Evolutionary conservation across 768 basidiomycete species (phyloP), one percentile per base, ranked within the genome.

Genomic region (Tulasnella sp.): DNA sequence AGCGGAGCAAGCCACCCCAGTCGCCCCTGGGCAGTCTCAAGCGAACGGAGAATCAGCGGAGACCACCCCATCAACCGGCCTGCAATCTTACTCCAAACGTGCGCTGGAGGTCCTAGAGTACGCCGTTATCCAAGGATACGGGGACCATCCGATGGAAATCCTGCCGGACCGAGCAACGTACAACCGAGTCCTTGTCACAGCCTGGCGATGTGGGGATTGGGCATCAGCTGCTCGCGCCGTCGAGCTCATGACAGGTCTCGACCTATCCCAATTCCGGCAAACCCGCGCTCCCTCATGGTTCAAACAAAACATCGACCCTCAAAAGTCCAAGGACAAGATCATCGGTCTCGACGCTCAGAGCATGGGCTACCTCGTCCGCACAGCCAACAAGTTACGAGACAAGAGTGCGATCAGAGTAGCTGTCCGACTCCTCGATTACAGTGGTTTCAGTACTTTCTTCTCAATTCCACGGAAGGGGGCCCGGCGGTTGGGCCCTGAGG

Each of bases 131-230:
- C 26, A 85, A 85, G 29, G 79, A 26, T 77, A 84, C n/a, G 85
- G 85, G 79, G 86, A 87, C 37, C 48, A 73, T 44, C 77, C 78
- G 4, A 85, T 85, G 40, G 85, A 85, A 79, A 85, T 91, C 74
- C 82, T 86, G 42, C 88, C 89, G 15, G 84, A 85, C n/a, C 77
- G 86, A 37, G 83, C 85, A 29, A 89, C 91, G 11, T 93, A 88
- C 83, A 88, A 88, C 79, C 86, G 91, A 37, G 90, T 90, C 74
- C 86, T 93, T 81, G 83, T 86, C 79, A 87, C 88, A 2, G 94
- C 93, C 83, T 89, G 90, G 88, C 87, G 88, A 77, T 85, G 86
- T 46, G 85, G 82, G 18, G 91, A 93, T 83, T 94, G 91, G 92
- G 84, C 82, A 35, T 86, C 86, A 26, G 89, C 91, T 1, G 82